Conservation (phyloP, 495 filamentous ascomycete species). For the Aspergillus homomorphus region DNA sequence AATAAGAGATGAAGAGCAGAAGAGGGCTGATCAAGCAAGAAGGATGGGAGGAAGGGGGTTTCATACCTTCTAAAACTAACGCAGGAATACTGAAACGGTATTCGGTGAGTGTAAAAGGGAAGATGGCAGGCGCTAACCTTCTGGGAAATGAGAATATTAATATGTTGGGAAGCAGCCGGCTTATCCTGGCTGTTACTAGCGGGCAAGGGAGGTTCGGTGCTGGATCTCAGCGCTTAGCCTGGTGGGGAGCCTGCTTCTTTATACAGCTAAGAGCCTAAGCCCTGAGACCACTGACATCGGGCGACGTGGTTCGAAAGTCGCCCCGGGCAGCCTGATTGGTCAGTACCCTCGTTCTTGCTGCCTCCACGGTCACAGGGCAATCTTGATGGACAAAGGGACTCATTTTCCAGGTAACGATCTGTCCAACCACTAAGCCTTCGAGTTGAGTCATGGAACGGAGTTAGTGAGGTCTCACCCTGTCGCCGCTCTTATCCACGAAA, state of each 20-base stretch:
- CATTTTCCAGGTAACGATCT: conserved; percentile 17
- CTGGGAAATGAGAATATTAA: conserved; percentile 13
- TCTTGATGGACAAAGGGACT: conserved; percentile 13
- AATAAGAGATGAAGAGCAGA: conserved; percentile 11
- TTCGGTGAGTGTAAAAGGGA: conserved; percentile 11
- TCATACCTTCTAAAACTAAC: conserved; percentile 16
- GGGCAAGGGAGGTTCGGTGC: conserved; percentile 8
- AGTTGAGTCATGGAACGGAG: conserved; percentile 12
- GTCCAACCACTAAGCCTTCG: conserved; percentile 13
- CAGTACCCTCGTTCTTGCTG: conserved; percentile 8
- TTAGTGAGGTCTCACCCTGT: conserved; percentile 10
- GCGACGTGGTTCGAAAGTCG: conserved; percentile 18
- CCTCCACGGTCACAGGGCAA: conserved; percentile 19
- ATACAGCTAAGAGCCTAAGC: conserved; percentile 13
- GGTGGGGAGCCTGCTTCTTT: conserved; percentile 18
- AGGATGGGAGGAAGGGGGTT: conserved; percentile 18
- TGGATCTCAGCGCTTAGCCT: conserved; percentile 14
- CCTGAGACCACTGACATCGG: not conserved
- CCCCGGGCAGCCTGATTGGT: conserved; percentile 18
- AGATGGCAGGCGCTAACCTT: conserved; percentile 12
- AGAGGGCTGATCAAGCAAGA: conserved; percentile 11
- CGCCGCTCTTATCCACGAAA: conserved; percentile 14
- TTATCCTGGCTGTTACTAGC: conserved; percentile 15
- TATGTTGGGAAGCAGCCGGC: conserved; percentile 15
- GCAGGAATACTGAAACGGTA: conserved; percentile 14